Evolutionary conservation across 164 flowering plant species (phyloP).

Genomic region (Sedum album): DNA sequence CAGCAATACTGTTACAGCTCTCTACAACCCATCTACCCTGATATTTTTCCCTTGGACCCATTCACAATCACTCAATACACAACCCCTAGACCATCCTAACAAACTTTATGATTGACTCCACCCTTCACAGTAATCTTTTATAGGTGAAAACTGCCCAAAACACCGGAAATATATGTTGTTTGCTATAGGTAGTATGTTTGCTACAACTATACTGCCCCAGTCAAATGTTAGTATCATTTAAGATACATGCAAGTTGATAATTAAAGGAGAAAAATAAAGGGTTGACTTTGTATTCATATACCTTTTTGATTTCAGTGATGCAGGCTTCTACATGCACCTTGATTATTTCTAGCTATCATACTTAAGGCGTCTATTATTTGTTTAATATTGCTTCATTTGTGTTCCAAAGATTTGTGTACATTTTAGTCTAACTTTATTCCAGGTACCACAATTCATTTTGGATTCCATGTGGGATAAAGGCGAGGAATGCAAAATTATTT

Average conservation of each 20-base stretch:
- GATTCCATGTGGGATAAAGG: constrained; percentile 82
- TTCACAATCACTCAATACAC: too few relatives aligned
- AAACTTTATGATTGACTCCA: too few relatives aligned
- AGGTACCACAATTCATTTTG: constrained; percentile 93
- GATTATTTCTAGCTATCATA: background rate
- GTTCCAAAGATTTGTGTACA: background rate
- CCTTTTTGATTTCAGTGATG: background rate
- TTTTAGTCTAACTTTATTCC: constrained; percentile 13
- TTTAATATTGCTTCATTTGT: background rate
- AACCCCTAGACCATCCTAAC: too few relatives aligned
- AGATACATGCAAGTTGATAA: too few relatives aligned
- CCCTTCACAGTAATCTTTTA: too few relatives aligned
- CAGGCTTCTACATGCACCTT: too few relatives aligned
- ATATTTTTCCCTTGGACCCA: too few relatives aligned
- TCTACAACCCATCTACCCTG: too few relatives aligned
- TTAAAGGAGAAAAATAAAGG: too few relatives aligned
- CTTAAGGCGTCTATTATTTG: background rate
- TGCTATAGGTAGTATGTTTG: background rate
- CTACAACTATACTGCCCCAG: background rate
- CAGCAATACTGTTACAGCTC: too few relatives aligned
- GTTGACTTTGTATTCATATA: background rate
- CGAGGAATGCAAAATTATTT: constrained; percentile 71
- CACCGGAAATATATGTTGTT: too few relatives aligned
- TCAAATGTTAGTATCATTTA: background rate
- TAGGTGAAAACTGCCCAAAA: too few relatives aligned